Base-by-base conservation (phyloP, 2,329 filamentous ascomycete species). In the Gnomoniopsis smithogilvyi region DNA sequence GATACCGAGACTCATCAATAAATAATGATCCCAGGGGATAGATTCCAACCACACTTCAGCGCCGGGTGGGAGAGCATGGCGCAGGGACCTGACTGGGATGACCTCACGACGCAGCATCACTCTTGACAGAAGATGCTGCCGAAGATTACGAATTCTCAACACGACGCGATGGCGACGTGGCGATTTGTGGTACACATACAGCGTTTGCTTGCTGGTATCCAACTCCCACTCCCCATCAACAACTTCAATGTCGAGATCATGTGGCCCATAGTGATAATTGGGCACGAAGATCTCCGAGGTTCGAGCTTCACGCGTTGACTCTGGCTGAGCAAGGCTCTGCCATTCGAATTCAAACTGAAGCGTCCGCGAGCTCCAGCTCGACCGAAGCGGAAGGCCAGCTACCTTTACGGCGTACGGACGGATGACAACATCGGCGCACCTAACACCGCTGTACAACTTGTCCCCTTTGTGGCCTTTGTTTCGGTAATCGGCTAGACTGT, bases 371-470 rank as follows among this genome's bases (percentile, higher is more conserved):
- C 74, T 65, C 68, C 75, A 77, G 56, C 68, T 62, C 6, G 75
- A 75, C 2, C 63, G 65, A 10, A 68, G 51, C 0, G 73, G 70
- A n/a, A 64, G 58, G 1, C 74, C 74, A 1, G 75, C 75, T 22
- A 71, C 70, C 59, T 77, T 77, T 36, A 70, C 72, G 0, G 75
- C 73, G 43, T 77, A 76, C 0, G 74, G 74, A 3, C 75, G 72
- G 26, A 77, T 72, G 33, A 76, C 68, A 3, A 75, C 72, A 38
- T 76, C 73, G 6, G 75, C 64, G 0, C 72, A 68, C 3, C 74
- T 68, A 0, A 72, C 74, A 1, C 75, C 75, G 3, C 67, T 67
- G 53, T 76, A 77, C 1, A 76, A 65, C 36, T 74, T 72, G 36
- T 75, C 68, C 14, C 65, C 53, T 3, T 73, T 67, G 50, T 73